These are phyloP conservation scores for Xylaria hypoxylon DNA, from an alignment of 2,329 filamentous ascomycete genomes.

Conservation along the genomic window DNA sequence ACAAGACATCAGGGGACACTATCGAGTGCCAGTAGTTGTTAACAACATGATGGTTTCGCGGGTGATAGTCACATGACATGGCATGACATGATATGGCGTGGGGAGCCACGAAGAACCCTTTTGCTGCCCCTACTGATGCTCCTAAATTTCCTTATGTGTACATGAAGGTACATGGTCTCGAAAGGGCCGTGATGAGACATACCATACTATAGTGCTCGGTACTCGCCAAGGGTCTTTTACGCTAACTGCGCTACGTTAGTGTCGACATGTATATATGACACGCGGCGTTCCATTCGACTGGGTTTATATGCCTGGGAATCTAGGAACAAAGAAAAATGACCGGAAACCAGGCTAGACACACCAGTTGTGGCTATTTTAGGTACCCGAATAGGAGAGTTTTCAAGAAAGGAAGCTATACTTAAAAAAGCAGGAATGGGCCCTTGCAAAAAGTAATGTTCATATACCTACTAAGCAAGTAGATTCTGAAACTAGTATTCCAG, in stretches of 20 bases:
- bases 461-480: not conserved
- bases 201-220: constrained; percentile 1
- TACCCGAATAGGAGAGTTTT: not conserved
- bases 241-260: constrained; percentile 20
- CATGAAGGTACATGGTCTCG: constrained; percentile 19
- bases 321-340: not conserved
- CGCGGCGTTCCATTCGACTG: constrained; percentile 33
- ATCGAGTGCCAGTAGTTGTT: not conserved
- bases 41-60: constrained; percentile 2
- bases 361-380: not conserved
- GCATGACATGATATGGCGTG: not conserved
- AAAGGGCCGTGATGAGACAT: not conserved
- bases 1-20: not conserved
- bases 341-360: not conserved
- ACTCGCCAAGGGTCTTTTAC: not conserved
- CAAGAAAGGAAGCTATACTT: not conserved
- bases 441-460: not conserved
- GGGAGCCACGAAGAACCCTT: constrained; percentile 2
- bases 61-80: constrained; percentile 21
- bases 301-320: constrained; percentile 5
- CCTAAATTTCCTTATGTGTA: not conserved
- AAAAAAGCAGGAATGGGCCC: not conserved
- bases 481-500: not conserved
- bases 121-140: not conserved
- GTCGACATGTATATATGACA: constrained; percentile 19